Evolutionary conservation across 139 green algal genomes (phyloP).

Genomic region (Gonium pectorale): DNA sequence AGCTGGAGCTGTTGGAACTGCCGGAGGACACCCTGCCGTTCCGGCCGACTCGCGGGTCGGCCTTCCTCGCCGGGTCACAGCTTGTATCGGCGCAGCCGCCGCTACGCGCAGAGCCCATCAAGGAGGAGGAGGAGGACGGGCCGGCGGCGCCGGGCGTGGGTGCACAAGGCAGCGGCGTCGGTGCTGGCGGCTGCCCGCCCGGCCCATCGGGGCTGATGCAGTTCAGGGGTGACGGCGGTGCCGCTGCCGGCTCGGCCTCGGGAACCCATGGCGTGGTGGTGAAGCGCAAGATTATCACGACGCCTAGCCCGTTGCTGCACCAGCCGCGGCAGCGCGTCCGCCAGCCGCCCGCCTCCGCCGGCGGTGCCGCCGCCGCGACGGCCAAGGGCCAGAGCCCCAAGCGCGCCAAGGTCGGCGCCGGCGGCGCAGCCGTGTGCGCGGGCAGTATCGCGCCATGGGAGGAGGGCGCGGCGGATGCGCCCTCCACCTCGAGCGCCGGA

Average conservation of each 20-base stretch:
- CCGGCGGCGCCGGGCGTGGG: too few relatives aligned
- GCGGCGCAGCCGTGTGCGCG: neutral
- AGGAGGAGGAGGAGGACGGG: too few relatives aligned
- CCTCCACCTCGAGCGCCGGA: neutral
- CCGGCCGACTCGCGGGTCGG: too few relatives aligned
- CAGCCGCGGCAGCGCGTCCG: neutral
- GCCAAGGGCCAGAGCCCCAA: slow-evolving; percentile 14
- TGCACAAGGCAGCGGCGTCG: too few relatives aligned
- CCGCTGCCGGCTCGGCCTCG: neutral
- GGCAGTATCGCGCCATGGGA: neutral
- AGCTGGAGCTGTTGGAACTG: slow-evolving; percentile 40
- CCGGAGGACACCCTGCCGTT: slow-evolving; percentile 28
- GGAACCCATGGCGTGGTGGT: too few relatives aligned
- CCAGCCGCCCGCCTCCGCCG: neutral
- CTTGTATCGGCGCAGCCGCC: too few relatives aligned
- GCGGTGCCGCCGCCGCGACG: neutral
- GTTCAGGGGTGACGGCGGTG: neutral
- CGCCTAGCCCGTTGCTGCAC: slow-evolving; percentile 29
- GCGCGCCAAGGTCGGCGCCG: neutral
- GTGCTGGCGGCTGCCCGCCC: too few relatives aligned
- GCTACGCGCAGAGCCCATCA: too few relatives aligned
- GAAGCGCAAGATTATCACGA: slow-evolving; percentile 45
- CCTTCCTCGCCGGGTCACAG: too few relatives aligned
- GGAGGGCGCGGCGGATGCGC: neutral
- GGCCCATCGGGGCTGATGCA: slow-evolving; percentile 7